Evolutionary conservation across 2,329 filamentous ascomycete genomes (phyloP), one percentile per base, ranked within the genome.

Genomic region (Ceratocystis alfenasii): DNA sequence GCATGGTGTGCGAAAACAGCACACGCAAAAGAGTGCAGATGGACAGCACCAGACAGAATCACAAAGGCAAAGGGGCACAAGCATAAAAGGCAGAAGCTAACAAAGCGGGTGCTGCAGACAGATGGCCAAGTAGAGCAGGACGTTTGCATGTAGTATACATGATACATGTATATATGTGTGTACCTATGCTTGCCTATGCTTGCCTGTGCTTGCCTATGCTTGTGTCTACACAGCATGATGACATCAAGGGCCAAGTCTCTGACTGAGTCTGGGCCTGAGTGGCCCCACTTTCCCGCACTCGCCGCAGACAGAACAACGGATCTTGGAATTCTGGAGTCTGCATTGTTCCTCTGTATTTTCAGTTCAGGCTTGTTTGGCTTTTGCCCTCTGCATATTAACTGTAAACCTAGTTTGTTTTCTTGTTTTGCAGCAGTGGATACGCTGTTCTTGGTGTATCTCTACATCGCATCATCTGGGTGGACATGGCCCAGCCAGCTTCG

Each of bases 181-280:
- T 15, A 41, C 36, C 36, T 41, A 41, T 41, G 36, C 33, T 36
- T 36, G 33, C 33, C 8, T 36, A 36, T 36, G 33, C 33, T 36
- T 36, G 33, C 33, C 8, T 36, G 8, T 36, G 33, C 33, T 36
- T 36, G 33, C 22, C 22, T 28, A 3, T 28, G 28, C 28, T 17
- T 25, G n/a, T 25, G 15, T 33, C 5, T 59, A 59, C 55, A 59
- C 55, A 59, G 25, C 36, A 36, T 30, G 55, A 59, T 59, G 55
- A 59, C 55, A 59, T 59, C 55, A 59, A 55, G 15, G 48, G 48
- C 20, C 48, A 25, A 25, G 48, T 53, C 17, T 53, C 48, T 53
- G 25, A 30, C 28, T 7, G 15, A 30, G 53, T 57, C 12, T 57
- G 53, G 28, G 30, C 17, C 3, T 30, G 22, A 5, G 7, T 30